Base-by-base conservation (phyloP, 1,139 yeast genomes). In the Eremothecium sinecaudum region DNA sequence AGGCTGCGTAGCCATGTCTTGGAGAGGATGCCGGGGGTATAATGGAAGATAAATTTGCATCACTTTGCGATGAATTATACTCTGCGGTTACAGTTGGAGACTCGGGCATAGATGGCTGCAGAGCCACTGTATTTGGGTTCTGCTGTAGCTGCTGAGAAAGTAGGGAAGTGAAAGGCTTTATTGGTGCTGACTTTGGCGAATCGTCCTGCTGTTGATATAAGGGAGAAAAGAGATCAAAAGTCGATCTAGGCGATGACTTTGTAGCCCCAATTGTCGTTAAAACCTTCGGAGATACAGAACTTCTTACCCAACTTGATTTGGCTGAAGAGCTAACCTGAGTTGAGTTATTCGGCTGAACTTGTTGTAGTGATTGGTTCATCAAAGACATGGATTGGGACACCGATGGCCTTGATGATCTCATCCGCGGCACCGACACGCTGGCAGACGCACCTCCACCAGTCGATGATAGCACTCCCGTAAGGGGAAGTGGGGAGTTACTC, bases 91-190 rank as follows among this genome's bases (percentile, higher is more conserved):
- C 21, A 19, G 21, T 8, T 19, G 21, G 21, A 10, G 21, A 10
- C 21, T 7, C 21, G 9, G 21, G 21, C 10, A 19, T 19, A 19
- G 21, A 19, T 8, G 21, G 22, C 19, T 27, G 19, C 4, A 4
- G 19, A n/a, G 4, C 21, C 3, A 4, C 5, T 16, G 4, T 16
- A 4, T 11, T 7, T 16, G 19, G 14, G 14, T 17, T 27, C 14
- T 42, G 47, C 29, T 53, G 58, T 16, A 54, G 30, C 34, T 55
- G 60, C 32, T 55, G 60, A 2, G 60, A 55, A 23, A 55, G 35
- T 24, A 55, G 37, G 10, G 59, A 54, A 2, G 57, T 53, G 25
- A 47, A 56, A 8, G 53, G 40, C 29, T 43, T 48, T 15, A 38
- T 45, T 7, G 48, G 39, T 13, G 32, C 33, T 7, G 40, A 36